phyloP scores from a whole-genome alignment of 768 basidiomycete genomes.

The Phanerochaete sordida region DNA sequence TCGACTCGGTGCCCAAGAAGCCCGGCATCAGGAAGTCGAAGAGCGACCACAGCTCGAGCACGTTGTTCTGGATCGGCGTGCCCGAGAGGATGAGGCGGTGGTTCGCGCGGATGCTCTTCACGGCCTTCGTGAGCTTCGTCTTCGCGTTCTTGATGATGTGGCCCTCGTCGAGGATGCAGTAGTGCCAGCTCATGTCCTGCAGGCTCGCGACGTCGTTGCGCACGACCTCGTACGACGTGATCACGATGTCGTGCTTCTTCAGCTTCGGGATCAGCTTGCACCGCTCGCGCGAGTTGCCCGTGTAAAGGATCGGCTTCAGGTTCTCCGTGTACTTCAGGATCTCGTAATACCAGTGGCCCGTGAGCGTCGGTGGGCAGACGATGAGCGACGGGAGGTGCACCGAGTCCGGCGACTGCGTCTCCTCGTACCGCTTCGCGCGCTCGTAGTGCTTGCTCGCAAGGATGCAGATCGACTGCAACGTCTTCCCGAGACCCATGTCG shows the following conservation, averaged over 20 bases:
- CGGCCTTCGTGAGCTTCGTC: constrained; percentile 95
- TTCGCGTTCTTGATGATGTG: constrained; percentile 99
- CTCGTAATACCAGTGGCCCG: constrained; percentile 99
- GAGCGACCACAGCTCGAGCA: constrained; percentile 95
- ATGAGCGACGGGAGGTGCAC: constrained; percentile 92
- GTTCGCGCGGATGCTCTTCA: constrained; percentile 85
- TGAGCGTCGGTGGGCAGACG: constrained; percentile 94
- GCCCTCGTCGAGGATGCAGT: constrained; percentile 96
- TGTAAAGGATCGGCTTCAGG: constrained; percentile 82
- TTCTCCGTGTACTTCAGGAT: constrained; percentile 88
- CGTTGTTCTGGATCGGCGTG: constrained; percentile 99
- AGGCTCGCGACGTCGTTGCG: constrained; percentile 87
- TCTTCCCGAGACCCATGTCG: constrained; percentile 99
- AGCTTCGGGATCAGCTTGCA: constrained; percentile 62
- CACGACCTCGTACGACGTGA: constrained; percentile 97
- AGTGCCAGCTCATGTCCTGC: constrained; percentile 79
- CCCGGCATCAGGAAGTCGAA: constrained; percentile 99
- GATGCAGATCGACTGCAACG: constrained; percentile 96
- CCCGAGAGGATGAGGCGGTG: constrained; percentile 95
- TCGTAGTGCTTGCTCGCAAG: constrained; percentile 92
- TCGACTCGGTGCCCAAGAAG: constrained; percentile 92
- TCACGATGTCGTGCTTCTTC: constrained; percentile 79
- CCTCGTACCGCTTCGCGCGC: constrained; percentile 62
- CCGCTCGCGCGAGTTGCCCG: constrained; percentile 83
- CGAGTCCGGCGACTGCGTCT: constrained; percentile 67